Base-by-base conservation (phyloP, 768 basidiomycete genomes). In the Kwoniella bestiolae region DNA sequence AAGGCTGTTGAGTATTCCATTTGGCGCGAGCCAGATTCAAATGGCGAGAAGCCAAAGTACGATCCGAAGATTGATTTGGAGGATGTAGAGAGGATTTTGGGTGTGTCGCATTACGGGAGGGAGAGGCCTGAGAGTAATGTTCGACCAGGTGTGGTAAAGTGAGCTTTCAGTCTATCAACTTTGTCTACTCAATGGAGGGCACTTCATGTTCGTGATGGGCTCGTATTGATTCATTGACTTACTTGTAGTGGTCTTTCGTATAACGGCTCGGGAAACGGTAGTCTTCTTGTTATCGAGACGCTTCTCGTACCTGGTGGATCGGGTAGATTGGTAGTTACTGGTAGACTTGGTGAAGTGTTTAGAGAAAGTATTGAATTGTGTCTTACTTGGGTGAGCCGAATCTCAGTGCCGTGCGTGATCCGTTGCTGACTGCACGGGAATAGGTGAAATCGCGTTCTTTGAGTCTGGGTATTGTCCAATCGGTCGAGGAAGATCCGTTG, bases 1-100 rank as follows among this genome's bases (percentile, higher is more conserved):
- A 96, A 96, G 75, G 94, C 92, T 0, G 94, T 97, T 4, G 90
- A 96, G 72, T 94, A 90, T 88, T 87, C 91, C 0, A 89, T 91
- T 69, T 83, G 85, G 2, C 41, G 69, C 71, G 78, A 87, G 12
- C 18, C 32, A 8, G 65, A 56, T 69, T 26, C 34, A 1, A 0
- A 58, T 12, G 6, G 23, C 63, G 23, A 67, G 60, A 44, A 35
- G 28, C 67, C 67, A 65, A 81, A 81, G 18, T 96, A 93, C 80
- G 82, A 84, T 21, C 79, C 84, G 0, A 69, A 86, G 1, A 89
- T 96, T 11, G 85, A 88, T 62, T 84, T 85, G 60, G 83, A 84
- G 44, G 89, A 94, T 58, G 80, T 96, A n/a, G 92, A 94, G 83
- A 84, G 84, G 70, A 92, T 95, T 12, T 83, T 95, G 2, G 94